Evolutionary conservation across 2,329 filamentous ascomycete species (phyloP), one percentile per base, ranked within the genome.

Genomic region (Calonectria hawksworthii): DNA sequence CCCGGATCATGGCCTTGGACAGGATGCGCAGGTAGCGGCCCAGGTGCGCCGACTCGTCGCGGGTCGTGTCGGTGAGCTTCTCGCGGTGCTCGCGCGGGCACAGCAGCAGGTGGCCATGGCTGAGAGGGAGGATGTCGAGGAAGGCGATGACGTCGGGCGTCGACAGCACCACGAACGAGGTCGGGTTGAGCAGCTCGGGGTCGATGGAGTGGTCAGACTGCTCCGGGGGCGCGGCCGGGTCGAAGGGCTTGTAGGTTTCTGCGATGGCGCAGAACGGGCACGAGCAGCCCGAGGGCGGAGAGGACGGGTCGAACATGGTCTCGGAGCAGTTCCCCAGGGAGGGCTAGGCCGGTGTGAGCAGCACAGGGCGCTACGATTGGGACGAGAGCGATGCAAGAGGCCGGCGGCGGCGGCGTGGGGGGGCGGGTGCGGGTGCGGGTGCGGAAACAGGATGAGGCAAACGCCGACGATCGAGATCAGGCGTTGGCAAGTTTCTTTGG

Each of bases 81-180:
- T 93, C 91, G 72, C 92, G 91, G 87, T 99, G 97, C 44, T 87
- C 83, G 51, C 97, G 91, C 11, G 96, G 94, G 70, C 94, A 95
- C 41, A 99, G 90, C 0, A 99, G 90, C 9, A 98, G 85, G 87
- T 99, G 96, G 1, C 96, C 96, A 0, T 89, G 89, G 0, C 94
- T 94, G 67, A 99, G 91, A 0, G 97, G 97, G 88, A 98, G 91
- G 81, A 98, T 98, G 86, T 99, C 96, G 80, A 99, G 90, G 86
- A 99, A 99, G 52, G 96, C 96, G 76, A 99, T 87, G 34, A 97
- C 92, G 75, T 92, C 85, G 1, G 92, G 92, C 0, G 95, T 97
- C 3, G 94, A 95, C 73, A 98, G 90, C 38, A 98, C 90, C 36
- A 98, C 82, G 81, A 91, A 93, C 23, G 91, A 87, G 14, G 88